Evolutionary conservation across 2,329 filamentous ascomycete species (phyloP).

Genomic region (Colletotrichum sp.): DNA sequence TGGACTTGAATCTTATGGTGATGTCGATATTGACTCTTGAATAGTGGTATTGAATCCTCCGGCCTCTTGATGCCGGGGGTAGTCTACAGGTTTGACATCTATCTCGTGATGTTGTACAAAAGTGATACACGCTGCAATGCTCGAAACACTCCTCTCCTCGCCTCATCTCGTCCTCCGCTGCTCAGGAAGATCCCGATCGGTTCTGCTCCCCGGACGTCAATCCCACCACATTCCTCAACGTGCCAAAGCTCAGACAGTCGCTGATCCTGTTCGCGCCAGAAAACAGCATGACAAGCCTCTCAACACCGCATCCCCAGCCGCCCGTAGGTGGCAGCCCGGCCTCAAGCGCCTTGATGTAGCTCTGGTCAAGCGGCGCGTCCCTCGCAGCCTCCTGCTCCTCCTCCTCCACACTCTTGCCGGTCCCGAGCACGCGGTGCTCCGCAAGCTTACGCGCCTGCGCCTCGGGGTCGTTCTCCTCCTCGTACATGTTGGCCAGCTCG

Average conservation of each 20-base stretch:
- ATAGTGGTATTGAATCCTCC: neutral
- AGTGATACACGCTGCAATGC: neutral
- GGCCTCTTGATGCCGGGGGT: neutral
- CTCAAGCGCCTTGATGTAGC: constrained; percentile 83
- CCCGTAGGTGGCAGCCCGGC: constrained; percentile 94
- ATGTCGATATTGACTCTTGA: neutral
- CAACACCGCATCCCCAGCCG: constrained; percentile 94
- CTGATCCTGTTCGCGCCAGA: constrained; percentile 78
- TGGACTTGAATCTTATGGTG: neutral
- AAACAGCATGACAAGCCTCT: constrained; percentile 91
- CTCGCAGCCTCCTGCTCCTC: constrained; percentile 41
- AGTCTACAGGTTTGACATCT: neutral
- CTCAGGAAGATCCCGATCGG: neutral
- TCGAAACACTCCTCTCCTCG: neutral
- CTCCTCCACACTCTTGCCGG: constrained; percentile 29
- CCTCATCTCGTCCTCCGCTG: neutral
- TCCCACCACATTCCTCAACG: constrained; percentile 70
- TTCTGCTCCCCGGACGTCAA: constrained; percentile 41
- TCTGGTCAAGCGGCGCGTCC: constrained; percentile 68
- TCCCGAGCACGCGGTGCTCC: constrained; percentile 49
- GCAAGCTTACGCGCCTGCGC: constrained; percentile 86
- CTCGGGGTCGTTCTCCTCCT: constrained; percentile 94
- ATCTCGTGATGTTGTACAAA: neutral
- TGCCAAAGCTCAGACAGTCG: constrained; percentile 90
- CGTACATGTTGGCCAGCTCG: constrained; percentile 96